A percentile compares a stretch with the other conserved stretches of the same genome.
These are phyloP conservation scores for Astrephomene gubernaculifera DNA, from an alignment of 139 green algal genomes.

Conservation along the genomic window DNA sequence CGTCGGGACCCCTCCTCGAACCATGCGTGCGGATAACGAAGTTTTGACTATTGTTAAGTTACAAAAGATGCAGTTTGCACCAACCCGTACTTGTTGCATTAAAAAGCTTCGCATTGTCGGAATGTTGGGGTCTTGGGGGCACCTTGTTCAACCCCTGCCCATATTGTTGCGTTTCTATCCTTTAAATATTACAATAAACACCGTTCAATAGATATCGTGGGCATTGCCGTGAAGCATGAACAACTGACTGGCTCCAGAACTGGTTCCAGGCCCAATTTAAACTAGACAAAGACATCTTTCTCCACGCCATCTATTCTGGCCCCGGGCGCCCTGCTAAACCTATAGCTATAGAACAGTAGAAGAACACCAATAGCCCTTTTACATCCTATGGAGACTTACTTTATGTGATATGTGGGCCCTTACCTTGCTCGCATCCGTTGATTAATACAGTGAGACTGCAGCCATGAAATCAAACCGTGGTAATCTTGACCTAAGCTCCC, in stretches of 20 bases:
- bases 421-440: not conserved
- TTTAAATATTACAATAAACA: too few species aligned
- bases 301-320: not conserved
- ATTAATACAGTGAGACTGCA: not conserved
- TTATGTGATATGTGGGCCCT: not conserved
- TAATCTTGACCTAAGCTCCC: not conserved
- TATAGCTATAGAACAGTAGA: not conserved
- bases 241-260: not conserved
- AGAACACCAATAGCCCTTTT: not conserved
- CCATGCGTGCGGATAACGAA: too few species aligned
- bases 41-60: too few species aligned
- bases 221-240: too few species aligned
- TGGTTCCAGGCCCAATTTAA: slow-evolving; percentile 3
- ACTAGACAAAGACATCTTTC: not conserved
- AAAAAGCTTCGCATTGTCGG: too few species aligned
- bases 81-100: too few species aligned
- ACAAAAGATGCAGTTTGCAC: too few species aligned
- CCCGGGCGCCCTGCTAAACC: not conserved
- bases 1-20: too few species aligned
- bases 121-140: too few species aligned
- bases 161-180: too few species aligned
- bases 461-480: not conserved
- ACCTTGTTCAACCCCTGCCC: too few species aligned
- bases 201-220: too few species aligned
- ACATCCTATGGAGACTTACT: not conserved